Conservation (phyloP, 2,329 filamentous ascomycete species). For the Dactylellina drechsleri region DNA sequence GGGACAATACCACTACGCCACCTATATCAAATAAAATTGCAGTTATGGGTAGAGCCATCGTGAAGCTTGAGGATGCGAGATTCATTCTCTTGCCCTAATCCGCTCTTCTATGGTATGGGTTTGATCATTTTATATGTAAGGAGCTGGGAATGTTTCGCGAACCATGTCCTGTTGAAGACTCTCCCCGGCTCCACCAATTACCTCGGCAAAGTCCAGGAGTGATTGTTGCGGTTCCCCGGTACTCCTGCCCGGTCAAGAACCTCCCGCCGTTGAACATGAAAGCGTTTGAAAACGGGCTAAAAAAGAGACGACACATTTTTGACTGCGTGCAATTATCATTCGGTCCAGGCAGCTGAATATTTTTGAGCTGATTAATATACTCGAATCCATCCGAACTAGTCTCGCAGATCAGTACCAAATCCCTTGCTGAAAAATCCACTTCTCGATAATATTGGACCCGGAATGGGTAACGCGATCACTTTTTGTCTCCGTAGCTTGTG, state of each 20-base stretch:
- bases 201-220: slow-evolving; percentile 40
- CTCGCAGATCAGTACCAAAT: too few species aligned
- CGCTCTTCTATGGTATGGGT: background rate
- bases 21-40: slow-evolving; percentile 94
- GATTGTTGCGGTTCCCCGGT: background rate
- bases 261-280: background rate
- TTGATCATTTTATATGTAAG: too few species aligned
- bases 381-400: too few species aligned
- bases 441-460: too few species aligned
- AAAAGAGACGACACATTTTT: background rate
- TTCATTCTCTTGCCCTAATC: background rate
- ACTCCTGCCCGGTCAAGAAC: background rate
- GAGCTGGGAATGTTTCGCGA: background rate
- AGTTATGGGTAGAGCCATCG: slow-evolving; percentile 62
- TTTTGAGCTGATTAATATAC: background rate
- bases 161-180: background rate
- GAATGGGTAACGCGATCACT: too few species aligned
- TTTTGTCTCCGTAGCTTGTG: too few species aligned
- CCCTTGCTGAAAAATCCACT: too few species aligned
- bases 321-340: too few species aligned
- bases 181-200: slow-evolving; percentile 23
- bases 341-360: background rate
- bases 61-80: background rate
- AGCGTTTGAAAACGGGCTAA: slow-evolving; percentile 8
- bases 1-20: slow-evolving; percentile 76